Conservation (phyloP, 2,329 filamentous ascomycete species). For the Lasiodiplodia sp. region DNA sequence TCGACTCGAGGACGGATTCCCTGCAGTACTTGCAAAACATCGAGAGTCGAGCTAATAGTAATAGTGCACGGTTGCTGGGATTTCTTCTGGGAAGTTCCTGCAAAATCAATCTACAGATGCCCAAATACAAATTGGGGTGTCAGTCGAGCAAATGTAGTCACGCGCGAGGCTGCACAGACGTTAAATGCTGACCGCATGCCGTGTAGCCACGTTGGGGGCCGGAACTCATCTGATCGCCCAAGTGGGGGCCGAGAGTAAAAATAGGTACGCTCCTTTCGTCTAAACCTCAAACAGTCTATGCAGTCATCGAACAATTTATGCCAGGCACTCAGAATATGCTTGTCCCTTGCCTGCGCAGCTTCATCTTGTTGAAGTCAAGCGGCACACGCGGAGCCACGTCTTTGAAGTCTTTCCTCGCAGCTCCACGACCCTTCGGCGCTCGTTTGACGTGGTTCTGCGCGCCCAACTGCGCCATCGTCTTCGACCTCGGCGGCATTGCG, state of each 20-base stretch:
- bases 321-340: background rate
- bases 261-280: background rate
- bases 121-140: background rate
- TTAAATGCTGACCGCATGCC: background rate
- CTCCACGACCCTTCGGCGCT: background rate
- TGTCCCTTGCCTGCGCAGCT: background rate
- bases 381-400: background rate
- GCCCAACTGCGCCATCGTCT: background rate
- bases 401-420: background rate
- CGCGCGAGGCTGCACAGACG: background rate
- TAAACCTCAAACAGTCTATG: background rate
- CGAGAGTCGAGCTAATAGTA: background rate
- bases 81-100: no score
- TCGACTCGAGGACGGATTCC: background rate
- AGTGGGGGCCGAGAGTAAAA: background rate
- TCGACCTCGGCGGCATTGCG: background rate
- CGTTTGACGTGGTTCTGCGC: background rate
- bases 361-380: background rate
- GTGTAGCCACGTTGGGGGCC: background rate
- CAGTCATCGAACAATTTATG: background rate
- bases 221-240: background rate
- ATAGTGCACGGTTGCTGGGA: background rate
- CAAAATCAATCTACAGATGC: background rate
- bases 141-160: background rate
- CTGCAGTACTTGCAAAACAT: conserved; percentile 5